Percentiles rank a stretch among this genome's conserved stretches.
Conservation (phyloP, 1,284 basidiomycete species). For the Agaricales sp. region DNA sequence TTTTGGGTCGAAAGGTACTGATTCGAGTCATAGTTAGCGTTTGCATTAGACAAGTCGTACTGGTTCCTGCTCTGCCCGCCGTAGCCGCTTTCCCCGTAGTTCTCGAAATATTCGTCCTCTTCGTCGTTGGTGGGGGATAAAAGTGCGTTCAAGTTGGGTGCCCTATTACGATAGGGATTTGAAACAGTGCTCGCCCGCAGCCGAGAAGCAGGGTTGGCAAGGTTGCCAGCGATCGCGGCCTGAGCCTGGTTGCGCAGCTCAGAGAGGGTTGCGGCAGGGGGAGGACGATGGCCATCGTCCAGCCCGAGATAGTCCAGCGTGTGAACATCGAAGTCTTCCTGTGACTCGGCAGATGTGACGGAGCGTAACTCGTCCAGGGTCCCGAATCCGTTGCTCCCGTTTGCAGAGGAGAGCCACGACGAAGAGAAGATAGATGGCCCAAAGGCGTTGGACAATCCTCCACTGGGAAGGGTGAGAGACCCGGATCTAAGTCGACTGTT, state of each 20-base stretch:
- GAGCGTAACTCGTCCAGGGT: conserved; percentile 72
- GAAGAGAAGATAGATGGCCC: conserved; percentile 81
- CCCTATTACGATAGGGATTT: conserved; percentile 63
- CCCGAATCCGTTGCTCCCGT: conserved; percentile 44
- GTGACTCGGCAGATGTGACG: conserved; percentile 68
- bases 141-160: conserved; percentile 42
- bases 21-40: conserved; percentile 40
- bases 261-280: conserved; percentile 73
- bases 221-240: conserved; percentile 75
- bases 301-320: conserved; percentile 93
- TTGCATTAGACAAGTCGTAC: conserved; percentile 45
- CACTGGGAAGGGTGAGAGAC: conserved; percentile 72
- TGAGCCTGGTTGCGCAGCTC: conserved; percentile 82
- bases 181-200: conserved; percentile 87
- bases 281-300: conserved; percentile 61
- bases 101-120: conserved; percentile 62
- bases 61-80: conserved; percentile 42
- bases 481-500: conserved; percentile 83
- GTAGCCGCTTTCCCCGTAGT: conserved; percentile 43
- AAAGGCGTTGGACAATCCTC: conserved; percentile 78
- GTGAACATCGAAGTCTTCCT: conserved; percentile 84
- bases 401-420: conserved; percentile 70
- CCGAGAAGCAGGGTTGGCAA: conserved; percentile 63
- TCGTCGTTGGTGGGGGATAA: conserved; percentile 56
- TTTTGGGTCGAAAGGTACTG: conserved; percentile 53